These are phyloP conservation scores for Atalantia buxifolia DNA, from an alignment of 345 rosid genomes.

Conservation along the genomic window DNA sequence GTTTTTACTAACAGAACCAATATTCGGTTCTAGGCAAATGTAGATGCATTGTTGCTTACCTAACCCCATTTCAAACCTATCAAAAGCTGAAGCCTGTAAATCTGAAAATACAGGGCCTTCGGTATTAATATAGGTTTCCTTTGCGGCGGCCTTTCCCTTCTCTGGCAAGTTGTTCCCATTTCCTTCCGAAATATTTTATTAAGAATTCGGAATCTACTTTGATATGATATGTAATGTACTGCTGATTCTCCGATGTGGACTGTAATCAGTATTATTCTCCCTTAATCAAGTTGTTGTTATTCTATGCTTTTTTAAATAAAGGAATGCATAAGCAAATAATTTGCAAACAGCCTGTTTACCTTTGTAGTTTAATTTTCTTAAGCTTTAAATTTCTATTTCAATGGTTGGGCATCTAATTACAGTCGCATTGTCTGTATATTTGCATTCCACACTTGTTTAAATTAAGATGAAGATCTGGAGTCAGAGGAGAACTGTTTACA, in stretches of 20 bases:
- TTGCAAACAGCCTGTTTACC: background rate
- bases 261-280: background rate
- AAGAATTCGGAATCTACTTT: constrained; percentile 1
- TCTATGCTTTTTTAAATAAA: background rate
- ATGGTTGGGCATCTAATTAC: too few relatives aligned
- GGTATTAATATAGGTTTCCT: background rate
- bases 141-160: background rate
- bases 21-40: constrained; percentile 23
- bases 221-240: background rate
- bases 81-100: background rate
- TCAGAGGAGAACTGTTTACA: too few relatives aligned
- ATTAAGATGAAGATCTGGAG: too few relatives aligned
- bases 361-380: background rate
- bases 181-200: constrained; percentile 6
- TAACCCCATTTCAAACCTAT: constrained; percentile 14
- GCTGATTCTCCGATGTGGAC: background rate
- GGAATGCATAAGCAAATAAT: background rate
- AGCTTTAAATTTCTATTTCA: background rate
- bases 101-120: background rate
- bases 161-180: background rate
- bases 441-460: background rate
- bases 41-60: constrained; percentile 27
- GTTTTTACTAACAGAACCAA: constrained; percentile 13
- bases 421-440: background rate
- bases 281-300: background rate